Percentiles rank a stretch among this genome's conserved stretches.
phyloP scores from a whole-genome alignment of 2,329 filamentous ascomycete species.

The Lecanicillium sp. region DNA sequence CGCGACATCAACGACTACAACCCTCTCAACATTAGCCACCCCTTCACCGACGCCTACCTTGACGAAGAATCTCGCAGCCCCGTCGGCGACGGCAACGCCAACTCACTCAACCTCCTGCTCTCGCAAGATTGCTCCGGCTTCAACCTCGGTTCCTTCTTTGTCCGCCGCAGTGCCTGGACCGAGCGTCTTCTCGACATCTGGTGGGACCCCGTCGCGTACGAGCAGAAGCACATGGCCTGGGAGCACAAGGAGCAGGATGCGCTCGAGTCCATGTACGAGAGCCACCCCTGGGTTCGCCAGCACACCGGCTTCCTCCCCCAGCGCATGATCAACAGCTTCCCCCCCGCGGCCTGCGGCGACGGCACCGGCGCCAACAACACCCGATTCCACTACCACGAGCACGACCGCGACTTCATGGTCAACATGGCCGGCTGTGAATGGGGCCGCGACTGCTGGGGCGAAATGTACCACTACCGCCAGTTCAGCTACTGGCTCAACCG shows the following conservation, averaged over 20 bases:
- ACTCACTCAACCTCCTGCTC: slow-evolving; percentile 81
- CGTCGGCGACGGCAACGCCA: slow-evolving; percentile 67
- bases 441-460: slow-evolving; percentile 94
- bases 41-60: slow-evolving; percentile 66
- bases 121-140: slow-evolving; percentile 94
- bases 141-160: slow-evolving; percentile 93
- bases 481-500: slow-evolving; percentile 87
- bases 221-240: slow-evolving; percentile 99
- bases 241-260: slow-evolving; percentile 98
- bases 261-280: slow-evolving; percentile 82
- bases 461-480: slow-evolving; percentile 94
- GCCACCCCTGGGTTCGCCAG: slow-evolving; percentile 87
- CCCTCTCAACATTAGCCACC: slow-evolving; percentile 87
- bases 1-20: slow-evolving; percentile 97
- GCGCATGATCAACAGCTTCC: slow-evolving; percentile 91
- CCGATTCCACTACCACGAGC: slow-evolving; percentile 77
- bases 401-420: slow-evolving; percentile 85
- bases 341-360: slow-evolving; percentile 79
- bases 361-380: slow-evolving; percentile 59
- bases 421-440: slow-evolving; percentile 99
- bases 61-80: slow-evolving; percentile 67
- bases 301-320: slow-evolving; percentile 87
- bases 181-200: slow-evolving; percentile 89
- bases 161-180: slow-evolving; percentile 79
- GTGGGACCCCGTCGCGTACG: slow-evolving; percentile 98